A percentile compares a stretch with the other conserved stretches of the same genome.
Evolutionary conservation across 108 stramenopile species (phyloP).

Genomic region (Schizochytrium sp.): DNA sequence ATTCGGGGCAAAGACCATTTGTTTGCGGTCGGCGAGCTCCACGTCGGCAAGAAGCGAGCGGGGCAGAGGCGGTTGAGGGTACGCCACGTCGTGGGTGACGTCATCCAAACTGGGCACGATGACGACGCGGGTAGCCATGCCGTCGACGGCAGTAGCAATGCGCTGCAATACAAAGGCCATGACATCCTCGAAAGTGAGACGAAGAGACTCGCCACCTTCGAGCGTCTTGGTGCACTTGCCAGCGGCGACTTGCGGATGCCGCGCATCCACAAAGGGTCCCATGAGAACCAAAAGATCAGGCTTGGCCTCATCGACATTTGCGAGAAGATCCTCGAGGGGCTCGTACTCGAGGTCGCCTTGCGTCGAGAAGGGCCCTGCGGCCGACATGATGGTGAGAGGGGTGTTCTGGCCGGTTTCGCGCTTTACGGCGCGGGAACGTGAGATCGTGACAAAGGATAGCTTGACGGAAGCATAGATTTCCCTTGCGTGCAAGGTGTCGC

Average conservation of each 20-base stretch:
- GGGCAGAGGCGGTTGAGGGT: slow-evolving; percentile 33
- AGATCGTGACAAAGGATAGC: background rate
- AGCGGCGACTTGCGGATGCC: slow-evolving; percentile 52
- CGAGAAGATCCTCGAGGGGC: slow-evolving; percentile 75
- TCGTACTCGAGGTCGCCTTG: slow-evolving; percentile 71
- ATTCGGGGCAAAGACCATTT: slow-evolving; percentile 52
- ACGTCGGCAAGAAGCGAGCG: background rate
- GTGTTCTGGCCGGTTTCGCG: background rate
- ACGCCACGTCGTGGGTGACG: slow-evolving; percentile 78
- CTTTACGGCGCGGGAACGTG: background rate
- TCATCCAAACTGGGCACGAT: slow-evolving; percentile 85
- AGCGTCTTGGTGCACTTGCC: slow-evolving; percentile 18
- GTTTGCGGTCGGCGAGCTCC: background rate
- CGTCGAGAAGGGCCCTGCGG: slow-evolving; percentile 78
- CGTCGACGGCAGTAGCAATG: slow-evolving; percentile 17
- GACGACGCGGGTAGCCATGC: slow-evolving; percentile 71
- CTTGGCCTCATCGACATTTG: slow-evolving; percentile 38
- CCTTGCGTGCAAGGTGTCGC: slow-evolving; percentile 63
- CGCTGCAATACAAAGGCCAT: slow-evolving; percentile 8
- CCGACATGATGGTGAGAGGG: background rate
- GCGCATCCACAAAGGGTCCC: slow-evolving; percentile 87
- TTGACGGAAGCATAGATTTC: slow-evolving; percentile 30
- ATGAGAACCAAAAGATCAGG: slow-evolving; percentile 85
- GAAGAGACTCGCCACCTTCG: background rate
- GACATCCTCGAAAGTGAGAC: background rate